Evolutionary conservation across 495 filamentous ascomycete species (phyloP).

Genomic region (Cercophora samala): DNA sequence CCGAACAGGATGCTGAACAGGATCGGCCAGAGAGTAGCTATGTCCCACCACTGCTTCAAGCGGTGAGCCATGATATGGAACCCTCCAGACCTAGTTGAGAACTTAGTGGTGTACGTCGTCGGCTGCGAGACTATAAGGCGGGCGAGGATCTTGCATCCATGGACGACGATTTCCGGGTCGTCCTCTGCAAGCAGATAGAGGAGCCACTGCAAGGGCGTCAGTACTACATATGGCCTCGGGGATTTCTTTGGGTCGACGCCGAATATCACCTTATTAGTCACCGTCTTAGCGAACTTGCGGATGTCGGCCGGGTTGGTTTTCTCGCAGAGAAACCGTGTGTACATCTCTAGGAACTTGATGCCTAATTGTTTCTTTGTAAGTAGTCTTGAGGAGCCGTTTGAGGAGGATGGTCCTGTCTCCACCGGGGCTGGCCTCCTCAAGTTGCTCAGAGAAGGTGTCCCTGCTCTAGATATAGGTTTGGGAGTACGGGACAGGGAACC

Average conservation of each 20-base stretch:
- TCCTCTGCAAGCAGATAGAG: constrained; percentile 88
- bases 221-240: constrained; percentile 27
- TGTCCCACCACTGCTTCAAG: constrained; percentile 84
- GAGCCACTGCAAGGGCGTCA: constrained; percentile 70
- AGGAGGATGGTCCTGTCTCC: constrained; percentile 20
- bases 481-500: constrained; percentile 52
- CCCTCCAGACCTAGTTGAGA: constrained; percentile 78
- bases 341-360: constrained; percentile 73
- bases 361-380: constrained; percentile 63
- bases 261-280: constrained; percentile 83
- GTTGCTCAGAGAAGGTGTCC: constrained; percentile 33
- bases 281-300: constrained; percentile 86
- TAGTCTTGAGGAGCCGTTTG: constrained; percentile 24
- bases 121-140: constrained; percentile 83
- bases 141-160: constrained; percentile 79
- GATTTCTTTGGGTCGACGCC: constrained; percentile 20
- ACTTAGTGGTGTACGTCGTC: constrained; percentile 73
- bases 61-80: constrained; percentile 78
- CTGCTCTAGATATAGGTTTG: constrained; percentile 41
- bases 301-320: constrained; percentile 63
- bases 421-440: constrained; percentile 35
- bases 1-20: constrained; percentile 89
- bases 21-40: constrained; percentile 79
- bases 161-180: constrained; percentile 75
- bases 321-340: constrained; percentile 76